Base-by-base conservation (phyloP, 2,329 filamentous ascomycete species). In the Penicillium sp. region DNA sequence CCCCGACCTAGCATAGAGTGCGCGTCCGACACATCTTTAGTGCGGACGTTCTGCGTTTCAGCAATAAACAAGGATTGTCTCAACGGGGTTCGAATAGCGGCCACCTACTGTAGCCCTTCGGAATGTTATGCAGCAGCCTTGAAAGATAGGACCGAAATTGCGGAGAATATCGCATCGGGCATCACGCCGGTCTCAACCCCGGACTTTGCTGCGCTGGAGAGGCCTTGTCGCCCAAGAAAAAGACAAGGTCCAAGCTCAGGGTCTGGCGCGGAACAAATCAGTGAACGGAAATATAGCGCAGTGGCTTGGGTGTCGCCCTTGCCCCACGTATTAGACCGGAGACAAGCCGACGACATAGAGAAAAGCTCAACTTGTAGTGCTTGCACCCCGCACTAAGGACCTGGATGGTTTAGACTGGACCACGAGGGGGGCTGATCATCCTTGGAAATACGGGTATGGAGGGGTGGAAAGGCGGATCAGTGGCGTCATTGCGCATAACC, bases 401-500 rank as follows among this genome's bases (percentile, higher is more conserved):
- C 11, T 21, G 39, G 39, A 21, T 13, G 35, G 35, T 42, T 31
- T 29, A 31, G 44, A 27, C 13, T 47, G 22, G 22, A 55, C 24
- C 8, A 26, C n/a, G 13, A 11, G 24, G 10, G 24, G 10, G 37
- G 50, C n/a, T 31, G 42, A 42, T 42, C 37, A 37, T n/a, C 19
- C 16, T 39, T 19, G 35, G 4, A n/a, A n/a, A 39, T 19, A 52
- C 19, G 39, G 26, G 26, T 6, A 51, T 22, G 33, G 47, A 43
- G 21, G 48, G 21, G 29, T 31, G 29, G 33, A 22, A 26, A 29
- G 42, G 7, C 29, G 13, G 43, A 26, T 31, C 46, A 35, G 43
- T 55, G 52, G 53, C 60, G 60, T 63, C 60, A 63, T 61, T 42
- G 35, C 46, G 52, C 53, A 60, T 52, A 49, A 22, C 42, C 48